phyloP scores from a whole-genome alignment of 371 early-diverging fungal genomes.

The Rhizomucor miehei region DNA sequence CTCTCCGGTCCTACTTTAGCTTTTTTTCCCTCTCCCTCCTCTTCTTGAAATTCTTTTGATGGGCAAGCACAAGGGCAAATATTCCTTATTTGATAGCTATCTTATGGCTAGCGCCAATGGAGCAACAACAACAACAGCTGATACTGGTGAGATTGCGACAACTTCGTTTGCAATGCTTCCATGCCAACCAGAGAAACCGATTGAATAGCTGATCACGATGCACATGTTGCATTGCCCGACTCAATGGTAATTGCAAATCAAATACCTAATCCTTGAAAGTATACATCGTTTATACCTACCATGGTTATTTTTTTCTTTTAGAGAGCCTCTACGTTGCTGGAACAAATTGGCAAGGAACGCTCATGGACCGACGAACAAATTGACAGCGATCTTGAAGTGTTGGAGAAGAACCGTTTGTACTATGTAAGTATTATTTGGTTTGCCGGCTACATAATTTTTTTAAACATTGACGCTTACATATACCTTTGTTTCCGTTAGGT shows the following conservation, averaged over 20 bases:
- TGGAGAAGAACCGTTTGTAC: constrained; percentile 54
- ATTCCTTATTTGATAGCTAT: constrained; percentile 10
- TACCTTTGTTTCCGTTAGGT: constrained; percentile 21
- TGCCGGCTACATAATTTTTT: background rate
- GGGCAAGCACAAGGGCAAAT: constrained; percentile 17
- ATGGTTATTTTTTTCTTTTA: constrained; percentile 15
- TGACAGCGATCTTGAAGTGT: constrained; percentile 44
- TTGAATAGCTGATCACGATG: too few relatives aligned
- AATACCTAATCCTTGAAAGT: too few relatives aligned
- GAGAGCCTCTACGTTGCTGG: constrained; percentile 61
- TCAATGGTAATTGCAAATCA: background rate
- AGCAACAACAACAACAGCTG: too few relatives aligned
- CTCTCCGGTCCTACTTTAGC: too few relatives aligned
- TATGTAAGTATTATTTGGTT: constrained; percentile 34
- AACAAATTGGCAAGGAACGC: constrained; percentile 59
- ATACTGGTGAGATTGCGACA: too few relatives aligned
- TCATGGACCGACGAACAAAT: constrained; percentile 62
- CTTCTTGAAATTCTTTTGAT: constrained; percentile 5
- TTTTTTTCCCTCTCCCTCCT: background rate
- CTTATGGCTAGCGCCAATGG: background rate
- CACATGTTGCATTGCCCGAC: constrained; percentile 2
- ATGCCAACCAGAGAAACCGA: background rate
- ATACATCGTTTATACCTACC: too few relatives aligned
- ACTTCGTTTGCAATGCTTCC: background rate
- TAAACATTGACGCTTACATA: background rate